Base-by-base conservation (phyloP, 768 basidiomycete genomes). In the Rickenella mellea region DNA sequence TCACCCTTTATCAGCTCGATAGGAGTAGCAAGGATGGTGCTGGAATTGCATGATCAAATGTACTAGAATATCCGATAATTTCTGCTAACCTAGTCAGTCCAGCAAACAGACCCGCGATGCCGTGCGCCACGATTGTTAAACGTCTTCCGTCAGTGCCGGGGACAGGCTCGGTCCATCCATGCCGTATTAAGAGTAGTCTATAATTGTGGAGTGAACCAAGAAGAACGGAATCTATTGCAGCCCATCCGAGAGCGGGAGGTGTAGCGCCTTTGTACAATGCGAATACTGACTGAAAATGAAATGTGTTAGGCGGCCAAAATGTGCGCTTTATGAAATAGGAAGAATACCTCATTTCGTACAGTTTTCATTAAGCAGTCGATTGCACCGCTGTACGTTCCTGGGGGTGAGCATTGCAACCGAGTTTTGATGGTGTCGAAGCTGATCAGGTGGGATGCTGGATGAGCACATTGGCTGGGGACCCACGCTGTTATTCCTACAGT, bases 381-480 rank as follows among this genome's bases (percentile, higher is more conserved):
- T 9, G 80, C 78, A 24, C 76, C 72, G 24, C 60, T 65, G 55
- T 83, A 81, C 20, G 74, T 75, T 41, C 78, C 79, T 33, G 73
- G 68, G 7, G 78, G 74, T 25, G 77, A 71, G 54, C 80, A 82
- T 57, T 85, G 82, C 54, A 85, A 55, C 20, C 82, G 73, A 2
- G 79, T 80, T 56, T 85, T 84, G 49, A 84, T 69, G 14, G 80
- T 83, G 56, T 83, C 80, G 58, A 83, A 83, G 3, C 78, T 81
- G 46, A 14, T 22, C 11, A 14, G 11, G 19, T 25, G 12, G 22
- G 14, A 28, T 22, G 27, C 9, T 19, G 17, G 12, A 7, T 21
- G 26, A 40, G 17, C 33, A 17, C 24, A 10, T 19, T 17, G 19
- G 3, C 33, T 36, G 33, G 19, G 33, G 2, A 12, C 10, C 10